Percentiles rank a stretch among this genome's conserved stretches.
Conservation (phyloP, 768 basidiomycete genomes). For the Leccinum barrowsii region DNA sequence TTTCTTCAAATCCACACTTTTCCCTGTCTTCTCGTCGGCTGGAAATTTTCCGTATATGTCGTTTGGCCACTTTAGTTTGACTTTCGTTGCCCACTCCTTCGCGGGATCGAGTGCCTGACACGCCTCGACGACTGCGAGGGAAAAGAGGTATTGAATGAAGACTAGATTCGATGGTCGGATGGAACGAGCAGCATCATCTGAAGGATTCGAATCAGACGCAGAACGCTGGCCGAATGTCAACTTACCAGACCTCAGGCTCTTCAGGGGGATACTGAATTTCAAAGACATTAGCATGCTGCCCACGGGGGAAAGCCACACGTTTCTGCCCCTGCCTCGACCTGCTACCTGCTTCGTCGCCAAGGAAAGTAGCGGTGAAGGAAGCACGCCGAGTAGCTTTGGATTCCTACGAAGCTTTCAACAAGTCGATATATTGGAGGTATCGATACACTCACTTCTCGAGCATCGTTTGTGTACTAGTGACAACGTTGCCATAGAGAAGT, state of each 20-base stretch:
- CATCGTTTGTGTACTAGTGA: conserved; percentile 94
- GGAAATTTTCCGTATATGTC: conserved; percentile 79
- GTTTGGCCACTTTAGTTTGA: conserved; percentile 95
- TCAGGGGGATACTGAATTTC: conserved; percentile 22
- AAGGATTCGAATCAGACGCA: not conserved
- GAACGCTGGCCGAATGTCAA: not conserved
- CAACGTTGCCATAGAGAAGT: conserved; percentile 81
- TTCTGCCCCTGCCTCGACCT: conserved; percentile 84
- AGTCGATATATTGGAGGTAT: not conserved
- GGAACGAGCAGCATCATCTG: conserved; percentile 5
- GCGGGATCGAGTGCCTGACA: conserved; percentile 58
- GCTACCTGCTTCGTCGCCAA: conserved; percentile 85
- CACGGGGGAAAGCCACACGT: conserved; percentile 88
- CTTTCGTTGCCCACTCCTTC: conserved; percentile 43
- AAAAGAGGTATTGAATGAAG: conserved; percentile 91
- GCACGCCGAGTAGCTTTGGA: conserved; percentile 57
- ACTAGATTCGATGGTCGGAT: conserved; percentile 59
- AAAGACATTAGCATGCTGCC: conserved; percentile 77
- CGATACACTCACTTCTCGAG: conserved; percentile 70
- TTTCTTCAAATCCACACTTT: conserved; percentile 55
- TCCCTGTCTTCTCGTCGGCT: conserved; percentile 29
- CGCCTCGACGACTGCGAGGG: conserved; percentile 85
- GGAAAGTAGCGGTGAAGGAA: conserved; percentile 77
- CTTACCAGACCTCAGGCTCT: conserved; percentile 7
- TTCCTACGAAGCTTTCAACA: conserved; percentile 53